These are phyloP conservation scores for Pilobolus umbonatus DNA, from an alignment of 192 early-diverging fungal genomes.

Conservation along the genomic window DNA sequence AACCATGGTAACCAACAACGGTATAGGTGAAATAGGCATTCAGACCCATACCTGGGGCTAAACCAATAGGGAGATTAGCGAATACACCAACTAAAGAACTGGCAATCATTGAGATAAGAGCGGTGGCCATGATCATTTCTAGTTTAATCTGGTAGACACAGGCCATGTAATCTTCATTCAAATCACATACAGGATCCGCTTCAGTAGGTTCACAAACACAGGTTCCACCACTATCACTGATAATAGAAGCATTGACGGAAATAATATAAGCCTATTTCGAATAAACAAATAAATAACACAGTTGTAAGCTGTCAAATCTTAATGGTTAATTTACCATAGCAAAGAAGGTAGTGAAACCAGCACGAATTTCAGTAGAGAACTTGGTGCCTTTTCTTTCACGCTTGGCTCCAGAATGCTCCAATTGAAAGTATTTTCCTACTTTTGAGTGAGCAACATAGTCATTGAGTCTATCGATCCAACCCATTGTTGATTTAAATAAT, in stretches of 20 bases:
- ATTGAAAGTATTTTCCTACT: slow-evolving; percentile 58
- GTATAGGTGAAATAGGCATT: slow-evolving; percentile 84
- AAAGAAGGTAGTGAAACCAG: slow-evolving; percentile 54
- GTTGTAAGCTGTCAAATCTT: neutral
- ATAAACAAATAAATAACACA: neutral
- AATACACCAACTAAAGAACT: slow-evolving; percentile 62
- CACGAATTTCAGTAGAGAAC: slow-evolving; percentile 64
- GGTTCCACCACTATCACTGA: slow-evolving; percentile 73
- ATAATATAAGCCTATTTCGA: slow-evolving; percentile 57
- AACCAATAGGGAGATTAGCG: slow-evolving; percentile 72
- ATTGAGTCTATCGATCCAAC: slow-evolving; percentile 53
- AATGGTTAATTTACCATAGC: slow-evolving; percentile 23
- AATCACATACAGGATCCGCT: slow-evolving; percentile 51
- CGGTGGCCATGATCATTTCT: slow-evolving; percentile 71
- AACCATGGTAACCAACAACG: slow-evolving; percentile 76
- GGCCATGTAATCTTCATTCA: slow-evolving; percentile 52
- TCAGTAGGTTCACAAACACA: slow-evolving; percentile 60
- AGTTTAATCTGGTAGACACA: slow-evolving; percentile 61
- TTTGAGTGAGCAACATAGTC: slow-evolving; percentile 46
- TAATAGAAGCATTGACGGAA: slow-evolving; percentile 68
- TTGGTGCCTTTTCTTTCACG: slow-evolving; percentile 55
- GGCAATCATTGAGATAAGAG: slow-evolving; percentile 60
- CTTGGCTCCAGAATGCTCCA: slow-evolving; percentile 55
- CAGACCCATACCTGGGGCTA: slow-evolving; percentile 80
- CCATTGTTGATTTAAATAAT: slow-evolving; percentile 23